phyloP scores from a whole-genome alignment of 2,329 filamentous ascomycete species.

The Fusarium fujikuroi region DNA sequence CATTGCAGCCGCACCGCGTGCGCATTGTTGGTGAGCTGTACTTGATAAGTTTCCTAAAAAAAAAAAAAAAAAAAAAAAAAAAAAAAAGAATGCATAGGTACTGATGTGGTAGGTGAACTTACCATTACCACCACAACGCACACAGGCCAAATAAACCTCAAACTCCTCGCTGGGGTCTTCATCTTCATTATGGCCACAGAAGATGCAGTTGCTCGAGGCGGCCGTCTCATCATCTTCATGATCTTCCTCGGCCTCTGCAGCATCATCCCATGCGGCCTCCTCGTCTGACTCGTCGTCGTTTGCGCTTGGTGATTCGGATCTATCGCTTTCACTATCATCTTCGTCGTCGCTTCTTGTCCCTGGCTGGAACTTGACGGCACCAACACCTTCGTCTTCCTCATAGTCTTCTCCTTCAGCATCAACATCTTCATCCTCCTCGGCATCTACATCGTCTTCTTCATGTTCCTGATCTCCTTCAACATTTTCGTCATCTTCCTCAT shows the following conservation, averaged over 20 bases:
- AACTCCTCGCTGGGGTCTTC: constrained; percentile 84
- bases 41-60: constrained; percentile 52
- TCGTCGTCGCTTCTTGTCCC: constrained; percentile 61
- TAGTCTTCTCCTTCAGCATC: constrained; percentile 47
- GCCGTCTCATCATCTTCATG: constrained; percentile 62
- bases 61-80: background rate
- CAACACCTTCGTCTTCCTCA: constrained; percentile 65
- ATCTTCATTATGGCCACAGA: constrained; percentile 85
- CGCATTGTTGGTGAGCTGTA: constrained; percentile 91
- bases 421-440: constrained; percentile 53
- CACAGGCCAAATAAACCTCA: constrained; percentile 81
- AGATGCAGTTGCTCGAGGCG: constrained; percentile 65
- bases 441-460: constrained; percentile 34
- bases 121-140: constrained; percentile 85
- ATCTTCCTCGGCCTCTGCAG: constrained; percentile 67
- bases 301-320: constrained; percentile 58
- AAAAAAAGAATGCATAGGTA: background rate
- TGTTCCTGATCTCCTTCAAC: constrained; percentile 53
- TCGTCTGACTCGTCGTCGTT: constrained; percentile 64
- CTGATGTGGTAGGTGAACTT: constrained; percentile 54
- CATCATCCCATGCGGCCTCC: constrained; percentile 62
- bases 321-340: constrained; percentile 60
- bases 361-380: constrained; percentile 65
- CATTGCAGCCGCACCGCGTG: constrained; percentile 69
- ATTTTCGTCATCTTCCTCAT: constrained; percentile 33